phyloP scores from a whole-genome alignment of 805 yeast species.

The Lachancea cidri region DNA sequence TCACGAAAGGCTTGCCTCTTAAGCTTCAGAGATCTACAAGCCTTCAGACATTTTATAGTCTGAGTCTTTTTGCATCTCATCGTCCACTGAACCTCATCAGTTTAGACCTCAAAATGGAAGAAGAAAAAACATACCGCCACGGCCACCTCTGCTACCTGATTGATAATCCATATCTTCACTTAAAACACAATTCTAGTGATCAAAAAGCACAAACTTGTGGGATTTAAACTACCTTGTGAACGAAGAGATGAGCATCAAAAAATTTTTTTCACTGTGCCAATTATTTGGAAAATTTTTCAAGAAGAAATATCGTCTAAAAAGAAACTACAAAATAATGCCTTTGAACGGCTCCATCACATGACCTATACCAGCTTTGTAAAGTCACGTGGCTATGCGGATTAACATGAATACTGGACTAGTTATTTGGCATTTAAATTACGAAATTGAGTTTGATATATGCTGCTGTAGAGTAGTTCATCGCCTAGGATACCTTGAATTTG shows the following conservation, averaged over 20 bases:
- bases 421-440: no score
- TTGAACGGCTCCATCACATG: no score
- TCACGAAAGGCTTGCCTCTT: background rate
- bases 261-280: conserved; percentile 8
- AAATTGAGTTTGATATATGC: no score
- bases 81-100: conserved; percentile 33
- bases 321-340: no score
- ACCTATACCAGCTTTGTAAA: no score
- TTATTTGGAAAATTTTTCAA: background rate
- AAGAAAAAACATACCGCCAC: conserved; percentile 47
- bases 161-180: conserved; percentile 18
- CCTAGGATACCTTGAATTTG: no score
- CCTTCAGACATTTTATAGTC: background rate
- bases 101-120: conserved; percentile 35
- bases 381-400: no score
- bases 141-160: conserved; percentile 60
- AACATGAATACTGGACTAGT: no score
- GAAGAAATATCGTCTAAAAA: background rate
- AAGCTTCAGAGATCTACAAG: background rate
- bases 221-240: background rate
- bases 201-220: background rate
- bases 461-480: no score
- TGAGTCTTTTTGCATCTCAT: conserved; percentile 19
- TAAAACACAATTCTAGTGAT: conserved; percentile 1
- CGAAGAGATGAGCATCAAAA: conserved; percentile 12